Conservation (phyloP, 2,329 filamentous ascomycete genomes). For the Mycosphaerelloides madeirae region DNA sequence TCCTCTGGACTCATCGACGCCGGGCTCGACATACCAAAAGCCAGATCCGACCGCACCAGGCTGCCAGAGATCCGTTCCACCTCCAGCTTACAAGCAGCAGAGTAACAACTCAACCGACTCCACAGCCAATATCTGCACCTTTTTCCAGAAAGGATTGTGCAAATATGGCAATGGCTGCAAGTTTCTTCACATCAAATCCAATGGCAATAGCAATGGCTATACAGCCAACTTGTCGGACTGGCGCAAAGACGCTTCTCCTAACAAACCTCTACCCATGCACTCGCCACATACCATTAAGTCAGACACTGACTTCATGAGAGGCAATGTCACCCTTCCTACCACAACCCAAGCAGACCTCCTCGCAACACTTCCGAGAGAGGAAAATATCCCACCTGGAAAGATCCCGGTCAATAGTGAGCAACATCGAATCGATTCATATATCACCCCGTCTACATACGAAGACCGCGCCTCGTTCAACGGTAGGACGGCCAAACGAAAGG, state of each 20-base stretch:
- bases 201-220: constrained; percentile 5
- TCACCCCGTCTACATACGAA: constrained; percentile 34
- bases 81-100: no score
- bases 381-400: constrained; percentile 20
- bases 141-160: constrained; percentile 29
- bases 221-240: constrained; percentile 8
- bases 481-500: constrained; percentile 38
- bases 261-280: constrained; percentile 9
- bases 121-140: constrained; percentile 15
- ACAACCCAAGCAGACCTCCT: not conserved
- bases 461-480: constrained; percentile 39
- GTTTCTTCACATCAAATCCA: constrained; percentile 22
- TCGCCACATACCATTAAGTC: constrained; percentile 10
- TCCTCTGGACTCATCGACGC: not conserved
- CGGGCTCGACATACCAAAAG: no score
- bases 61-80: no score
- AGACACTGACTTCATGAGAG: constrained; percentile 21
- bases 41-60: no score
- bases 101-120: no score
- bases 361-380: constrained; percentile 15
- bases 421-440: constrained; percentile 46
- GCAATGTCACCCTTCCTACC: constrained; percentile 1
- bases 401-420: constrained; percentile 47
- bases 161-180: constrained; percentile 29
- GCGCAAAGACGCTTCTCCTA: constrained; percentile 10